Base-by-base conservation (phyloP, 1,139 yeast genomes). In the Ogataea hybrid region DNA sequence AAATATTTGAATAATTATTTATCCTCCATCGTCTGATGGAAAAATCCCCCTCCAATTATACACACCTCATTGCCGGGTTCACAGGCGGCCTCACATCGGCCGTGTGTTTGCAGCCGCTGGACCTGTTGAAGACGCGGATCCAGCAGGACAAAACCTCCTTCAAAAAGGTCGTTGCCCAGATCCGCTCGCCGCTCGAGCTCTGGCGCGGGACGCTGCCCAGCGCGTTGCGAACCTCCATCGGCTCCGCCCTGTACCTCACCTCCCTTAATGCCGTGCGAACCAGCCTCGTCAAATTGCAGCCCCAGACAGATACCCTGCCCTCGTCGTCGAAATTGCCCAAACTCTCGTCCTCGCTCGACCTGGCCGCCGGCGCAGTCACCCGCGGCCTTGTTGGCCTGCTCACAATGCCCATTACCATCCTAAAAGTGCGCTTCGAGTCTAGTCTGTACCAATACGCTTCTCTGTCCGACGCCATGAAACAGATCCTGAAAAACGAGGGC, bases 181-280 rank as follows among this genome's bases (percentile, higher is more conserved):
- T 82, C 27, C 65, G 71, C 11, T 67, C 73, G 28, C 56, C 77
- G 17, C 63, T 64, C 40, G 81, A 81, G 43, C 68, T 90, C 39
- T 92, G 98, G 98, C 71, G 96, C 43, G 98, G 98, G 1, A 90
- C 96, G 0, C 58, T 89, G 29, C 97, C 97, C 0, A 86, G 96
- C 22, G 90, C 95, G 1, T 59, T 92, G 28, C 71, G 98, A 47
- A 90, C 96, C 0, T 88, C 97, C 2, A 70, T 88, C 15, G 98
- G 98, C 0, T 86, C 95, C 33, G 96, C 94, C 0, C 65, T 92
- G 28, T 92, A 92, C 57, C 72, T 92, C 43, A 77, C 96, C 1
- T 71, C 83, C 5, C 65, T 92, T 37, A 85, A 89, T 46, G 57
- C 73, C 10, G 69, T 81, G 40, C 69, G 97, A 46, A 69, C 75